A percentile compares a stretch with the other conserved stretches of the same genome.
Conservation (phyloP, 129 eudicot genomes). For the Pseudognaphalium luteoalbum region DNA sequence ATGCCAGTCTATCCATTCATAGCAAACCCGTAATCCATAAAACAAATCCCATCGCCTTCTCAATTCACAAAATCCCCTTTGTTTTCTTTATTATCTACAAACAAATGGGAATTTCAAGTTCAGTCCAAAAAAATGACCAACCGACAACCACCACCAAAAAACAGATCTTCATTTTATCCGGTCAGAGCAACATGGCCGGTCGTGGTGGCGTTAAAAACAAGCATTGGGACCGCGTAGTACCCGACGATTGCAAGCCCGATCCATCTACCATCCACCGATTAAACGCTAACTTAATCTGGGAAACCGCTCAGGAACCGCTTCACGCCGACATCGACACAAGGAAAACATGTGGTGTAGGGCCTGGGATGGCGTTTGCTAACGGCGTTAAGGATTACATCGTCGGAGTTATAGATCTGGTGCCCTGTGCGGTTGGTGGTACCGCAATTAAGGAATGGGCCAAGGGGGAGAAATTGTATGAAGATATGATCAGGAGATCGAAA, state of each 20-base stretch:
- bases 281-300: slow-evolving; percentile 71
- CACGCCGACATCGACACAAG: slow-evolving; percentile 76
- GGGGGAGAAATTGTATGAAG: slow-evolving; percentile 50
- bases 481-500: slow-evolving; percentile 64
- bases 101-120: slow-evolving; percentile 36
- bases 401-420: slow-evolving; percentile 60
- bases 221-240: slow-evolving; percentile 72
- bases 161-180: slow-evolving; percentile 76
- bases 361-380: slow-evolving; percentile 89
- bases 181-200: slow-evolving; percentile 99
- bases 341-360: slow-evolving; percentile 80
- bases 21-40: no score
- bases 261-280: slow-evolving; percentile 74
- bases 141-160: slow-evolving; percentile 38
- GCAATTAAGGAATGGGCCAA: slow-evolving; percentile 77
- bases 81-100: not conserved
- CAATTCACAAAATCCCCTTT: not conserved
- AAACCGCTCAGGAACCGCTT: slow-evolving; percentile 79
- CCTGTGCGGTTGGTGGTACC: slow-evolving; percentile 86
- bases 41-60: not conserved
- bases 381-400: slow-evolving; percentile 55
- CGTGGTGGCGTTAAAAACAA: slow-evolving; percentile 78
- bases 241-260: slow-evolving; percentile 61
- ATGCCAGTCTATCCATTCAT: no score
- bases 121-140: slow-evolving; percentile 35